Base-by-base conservation (phyloP, 176 grass and related monocot genomes). In the Hordeum marinum region DNA sequence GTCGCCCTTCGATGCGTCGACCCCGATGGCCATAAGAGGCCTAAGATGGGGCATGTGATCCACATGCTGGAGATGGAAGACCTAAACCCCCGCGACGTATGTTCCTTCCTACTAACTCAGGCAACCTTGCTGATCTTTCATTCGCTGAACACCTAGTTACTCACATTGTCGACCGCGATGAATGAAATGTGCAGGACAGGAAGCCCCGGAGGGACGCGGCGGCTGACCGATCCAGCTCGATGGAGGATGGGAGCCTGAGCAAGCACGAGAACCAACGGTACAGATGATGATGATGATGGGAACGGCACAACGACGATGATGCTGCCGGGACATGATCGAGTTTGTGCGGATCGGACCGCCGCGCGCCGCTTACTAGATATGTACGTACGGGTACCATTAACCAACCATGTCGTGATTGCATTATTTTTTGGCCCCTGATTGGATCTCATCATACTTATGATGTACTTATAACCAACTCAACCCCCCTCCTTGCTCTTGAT, bases 31-130 rank as follows among this genome's bases (percentile, higher is more conserved):
- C 76, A 83, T n/a, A 98, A 95, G 70, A 80, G 96, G 48, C 96
- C 96, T 64, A 98, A 95, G 71, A 98, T 98, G 96, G 96, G 96
- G 43, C 93, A 95, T 80, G 91, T 98, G 7, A 94, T 98, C 76
- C 96, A 98, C 84, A 98, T 98, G 96, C 93, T 98, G 3, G 96
- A 98, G 85, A 94, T 95, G 93, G 96, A 98, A 23, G 93, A 92
- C 20, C 77, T 89, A 31, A 69, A 89, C 65, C 41, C 55, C 90
- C 88, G 81, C 74, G 89, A 95, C 75, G 96, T 95, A 95, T 57
- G 85, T 59, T 64, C 5, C 32, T 63, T 64, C 70, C 12, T 26
- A 74, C 6, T 25, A 63, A 25, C 23, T 63, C 46, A n/a, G 13
- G 0, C 27, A 0, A 0, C 9, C 21, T 18, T 67, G 52, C 18